These are phyloP conservation scores for Rhodotorula babjevae DNA, from an alignment of 768 basidiomycete genomes.

Conservation along the genomic window DNA sequence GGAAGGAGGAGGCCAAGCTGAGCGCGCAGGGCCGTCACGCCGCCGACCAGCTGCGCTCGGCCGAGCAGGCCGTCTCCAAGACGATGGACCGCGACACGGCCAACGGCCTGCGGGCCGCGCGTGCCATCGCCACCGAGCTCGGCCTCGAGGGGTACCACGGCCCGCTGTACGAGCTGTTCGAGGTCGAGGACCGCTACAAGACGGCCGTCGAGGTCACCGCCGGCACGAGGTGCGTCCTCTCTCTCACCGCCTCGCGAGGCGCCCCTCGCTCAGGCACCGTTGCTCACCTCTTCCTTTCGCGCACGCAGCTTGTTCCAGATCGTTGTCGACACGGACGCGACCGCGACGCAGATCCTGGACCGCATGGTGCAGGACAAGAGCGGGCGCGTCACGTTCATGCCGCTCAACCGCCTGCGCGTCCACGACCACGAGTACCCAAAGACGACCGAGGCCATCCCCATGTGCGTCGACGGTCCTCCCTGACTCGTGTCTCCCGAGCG, in stretches of 20 bases:
- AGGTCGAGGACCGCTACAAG: slow-evolving; percentile 85
- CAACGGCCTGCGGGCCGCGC: slow-evolving; percentile 76
- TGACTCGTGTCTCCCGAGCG: background rate
- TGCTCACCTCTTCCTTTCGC: too few species aligned
- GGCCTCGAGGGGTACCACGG: slow-evolving; percentile 81
- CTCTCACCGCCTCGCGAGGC: background rate
- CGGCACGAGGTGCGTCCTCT: slow-evolving; percentile 69
- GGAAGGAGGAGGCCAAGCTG: slow-evolving; percentile 90
- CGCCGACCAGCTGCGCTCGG: slow-evolving; percentile 69
- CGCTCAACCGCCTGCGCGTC: slow-evolving; percentile 85
- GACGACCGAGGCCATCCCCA: slow-evolving; percentile 52
- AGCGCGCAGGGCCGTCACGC: slow-evolving; percentile 71
- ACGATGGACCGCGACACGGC: slow-evolving; percentile 99
- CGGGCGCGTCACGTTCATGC: slow-evolving; percentile 97
- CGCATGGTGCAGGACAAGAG: slow-evolving; percentile 88
- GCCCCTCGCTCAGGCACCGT: too few species aligned
- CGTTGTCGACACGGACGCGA: slow-evolving; percentile 93
- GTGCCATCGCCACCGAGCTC: slow-evolving; percentile 71
- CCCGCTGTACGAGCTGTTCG: slow-evolving; percentile 87
- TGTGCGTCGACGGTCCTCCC: slow-evolving; percentile 55
- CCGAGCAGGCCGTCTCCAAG: slow-evolving; percentile 70
- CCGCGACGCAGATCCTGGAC: slow-evolving; percentile 83
- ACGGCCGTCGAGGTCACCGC: slow-evolving; percentile 91
- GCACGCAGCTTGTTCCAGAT: slow-evolving; percentile 85
- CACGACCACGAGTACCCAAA: slow-evolving; percentile 60